Percentiles rank a stretch among this genome's conserved stretches.
These are phyloP conservation scores for Cordia subcordata DNA, from an alignment of 257 asterid genomes.

Conservation along the genomic window DNA sequence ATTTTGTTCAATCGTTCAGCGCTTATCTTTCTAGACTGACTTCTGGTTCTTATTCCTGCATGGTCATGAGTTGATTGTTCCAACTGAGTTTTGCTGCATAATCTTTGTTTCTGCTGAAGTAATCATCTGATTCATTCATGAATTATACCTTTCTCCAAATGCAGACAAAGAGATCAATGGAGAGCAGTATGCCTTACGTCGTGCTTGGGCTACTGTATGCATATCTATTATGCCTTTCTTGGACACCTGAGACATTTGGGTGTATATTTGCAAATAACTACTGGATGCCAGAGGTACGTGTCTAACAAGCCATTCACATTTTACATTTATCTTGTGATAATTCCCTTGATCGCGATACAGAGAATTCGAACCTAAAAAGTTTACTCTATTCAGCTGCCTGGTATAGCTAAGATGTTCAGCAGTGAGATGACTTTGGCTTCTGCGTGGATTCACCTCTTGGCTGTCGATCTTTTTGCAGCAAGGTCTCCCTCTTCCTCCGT, in stretches of 20 bases:
- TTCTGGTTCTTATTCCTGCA: too few relatives aligned
- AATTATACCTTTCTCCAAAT: neutral
- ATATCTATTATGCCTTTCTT: conserved; percentile 62
- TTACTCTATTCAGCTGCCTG: conserved; percentile 43
- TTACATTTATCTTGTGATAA: neutral
- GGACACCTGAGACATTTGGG: conserved; percentile 78
- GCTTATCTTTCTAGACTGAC: too few relatives aligned
- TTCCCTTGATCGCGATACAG: neutral
- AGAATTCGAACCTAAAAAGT: neutral
- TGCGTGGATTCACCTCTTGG: conserved; percentile 90
- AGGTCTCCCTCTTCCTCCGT: conserved; percentile 36
- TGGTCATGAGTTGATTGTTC: too few relatives aligned
- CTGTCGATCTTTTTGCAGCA: conserved; percentile 88
- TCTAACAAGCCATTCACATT: neutral
- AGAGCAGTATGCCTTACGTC: conserved; percentile 55
- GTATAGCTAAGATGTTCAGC: conserved; percentile 89
- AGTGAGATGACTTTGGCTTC: conserved; percentile 83
- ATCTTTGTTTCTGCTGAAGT: neutral
- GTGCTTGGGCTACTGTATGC: conserved; percentile 66
- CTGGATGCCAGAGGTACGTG: conserved; percentile 86
- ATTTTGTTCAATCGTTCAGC: too few relatives aligned
- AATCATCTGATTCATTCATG: neutral
- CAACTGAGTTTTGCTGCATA: neutral
- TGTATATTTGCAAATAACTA: conserved; percentile 73
- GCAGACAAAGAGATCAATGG: conserved; percentile 68